Base-by-base conservation (phyloP, 495 filamentous ascomycete species). In the Penicillium macrosclerotiorum region DNA sequence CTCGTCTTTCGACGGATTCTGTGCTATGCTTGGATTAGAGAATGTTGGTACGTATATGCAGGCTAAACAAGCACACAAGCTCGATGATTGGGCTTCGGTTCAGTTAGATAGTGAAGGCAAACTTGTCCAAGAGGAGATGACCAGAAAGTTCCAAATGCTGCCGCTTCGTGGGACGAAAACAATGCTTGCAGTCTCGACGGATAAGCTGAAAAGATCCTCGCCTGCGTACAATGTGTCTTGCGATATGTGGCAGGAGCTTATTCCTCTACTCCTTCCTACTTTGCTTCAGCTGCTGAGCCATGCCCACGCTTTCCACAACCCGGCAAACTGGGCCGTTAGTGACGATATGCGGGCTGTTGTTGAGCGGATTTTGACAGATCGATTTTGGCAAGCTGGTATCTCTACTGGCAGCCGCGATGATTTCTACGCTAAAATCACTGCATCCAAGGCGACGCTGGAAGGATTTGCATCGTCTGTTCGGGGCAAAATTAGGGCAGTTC, bases 361-460 rank as follows among this genome's bases (percentile, higher is more conserved):
- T 22, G 80, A 80, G 24, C 82, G 88, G 5, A 88, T 96, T 35
- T 70, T 99, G 13, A 95, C 90, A 1, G 93, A 99, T 68, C 85
- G 93, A 18, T 97, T 99, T 59, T 99, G 93, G 93, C 93, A 99
- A 77, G 87, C 92, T 12, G 93, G 93, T 12, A 99, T 99, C 30
- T 96, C 93, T 0, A 86, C 79, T 51, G 93, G 95, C 19, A 96
- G 86, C 53, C 86, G 90, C 54, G 93, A 97, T 40, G 90, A 96
- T 25, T 99, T 99, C 59, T 97, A 96, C 65, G 88, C 93, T 31
- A 79, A 85, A 31, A 90, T 99, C 23, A 83, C 85, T 8, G 83
- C 85, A 18, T 96, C 95, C 26, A 93, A 89, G 67, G 76, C 78
- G 34, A 95, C 90, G 0, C 76, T 96, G 29, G 93, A 99, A 67